These are phyloP conservation scores for Tricholoma terreum DNA, from an alignment of 768 basidiomycete species.

Conservation along the genomic window DNA sequence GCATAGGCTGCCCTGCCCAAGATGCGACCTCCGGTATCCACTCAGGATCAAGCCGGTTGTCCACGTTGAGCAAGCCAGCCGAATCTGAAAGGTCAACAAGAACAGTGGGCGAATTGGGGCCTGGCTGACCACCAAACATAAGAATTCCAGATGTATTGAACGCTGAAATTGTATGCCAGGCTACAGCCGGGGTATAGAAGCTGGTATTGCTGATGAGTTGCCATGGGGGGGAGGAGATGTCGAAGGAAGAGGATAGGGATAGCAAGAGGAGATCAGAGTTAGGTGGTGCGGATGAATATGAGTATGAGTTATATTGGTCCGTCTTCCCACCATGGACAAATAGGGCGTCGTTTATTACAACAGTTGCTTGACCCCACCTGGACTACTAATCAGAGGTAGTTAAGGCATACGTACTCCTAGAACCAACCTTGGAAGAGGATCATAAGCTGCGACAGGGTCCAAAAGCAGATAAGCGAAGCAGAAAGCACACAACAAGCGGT, in stretches of 20 bases:
- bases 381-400: not conserved
- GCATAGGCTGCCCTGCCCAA: slow-evolving; percentile 66
- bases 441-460: slow-evolving; percentile 18
- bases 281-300: slow-evolving; percentile 74
- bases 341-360: slow-evolving; percentile 55
- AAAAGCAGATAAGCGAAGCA: slow-evolving; percentile 13
- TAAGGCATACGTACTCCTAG: not conserved
- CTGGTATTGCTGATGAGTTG: slow-evolving; percentile 46
- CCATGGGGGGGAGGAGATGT: slow-evolving; percentile 67
- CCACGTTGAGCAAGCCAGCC: slow-evolving; percentile 50
- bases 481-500: slow-evolving; percentile 12
- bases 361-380: slow-evolving; percentile 84
- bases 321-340: slow-evolving; percentile 82
- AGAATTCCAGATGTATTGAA: slow-evolving; percentile 53
- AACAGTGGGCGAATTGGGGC: slow-evolving; percentile 50
- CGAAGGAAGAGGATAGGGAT: slow-evolving; percentile 59
- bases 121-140: slow-evolving; percentile 76
- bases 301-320: slow-evolving; percentile 62
- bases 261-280: slow-evolving; percentile 68
- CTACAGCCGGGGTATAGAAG: slow-evolving; percentile 57
- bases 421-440: slow-evolving; percentile 24
- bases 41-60: slow-evolving; percentile 31
- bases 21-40: slow-evolving; percentile 47
- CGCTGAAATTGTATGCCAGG: slow-evolving; percentile 79
- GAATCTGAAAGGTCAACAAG: slow-evolving; percentile 60